phyloP scores from a whole-genome alignment of 345 rosid species.

The Psidium guajava region DNA sequence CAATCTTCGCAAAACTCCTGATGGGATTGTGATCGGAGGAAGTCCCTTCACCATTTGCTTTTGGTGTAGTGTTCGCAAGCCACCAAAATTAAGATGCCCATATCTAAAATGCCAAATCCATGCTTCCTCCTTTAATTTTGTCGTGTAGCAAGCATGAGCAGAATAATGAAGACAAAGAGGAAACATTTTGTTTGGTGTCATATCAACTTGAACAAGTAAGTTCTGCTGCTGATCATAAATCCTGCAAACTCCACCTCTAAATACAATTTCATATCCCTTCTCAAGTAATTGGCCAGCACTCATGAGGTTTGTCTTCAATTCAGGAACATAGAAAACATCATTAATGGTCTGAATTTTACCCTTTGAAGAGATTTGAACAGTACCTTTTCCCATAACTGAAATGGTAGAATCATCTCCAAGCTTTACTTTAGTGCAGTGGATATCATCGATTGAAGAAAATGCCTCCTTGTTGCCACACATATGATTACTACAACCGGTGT shows the following conservation, averaged over 20 bases:
- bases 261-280: background rate
- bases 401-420: background rate
- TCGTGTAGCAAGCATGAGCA: background rate
- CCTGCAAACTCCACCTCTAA: background rate
- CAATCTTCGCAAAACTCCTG: too few relatives aligned
- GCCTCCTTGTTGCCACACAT: background rate
- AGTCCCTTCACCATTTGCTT: too few relatives aligned
- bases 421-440: background rate
- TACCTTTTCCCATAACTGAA: background rate
- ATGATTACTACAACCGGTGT: background rate
- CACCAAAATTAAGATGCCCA: background rate
- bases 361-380: background rate
- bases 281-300: background rate
- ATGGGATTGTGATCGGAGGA: too few relatives aligned
- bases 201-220: background rate
- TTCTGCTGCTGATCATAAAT: too few relatives aligned
- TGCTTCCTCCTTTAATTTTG: too few relatives aligned
- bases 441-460: background rate
- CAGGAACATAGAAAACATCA: background rate
- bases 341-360: background rate
- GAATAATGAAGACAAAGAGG: background rate
- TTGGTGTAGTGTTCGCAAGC: too few relatives aligned
- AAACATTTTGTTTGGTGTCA: background rate
- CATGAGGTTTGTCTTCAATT: background rate
- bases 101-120: background rate